Evolutionary conservation across 2,329 filamentous ascomycete genomes (phyloP), one percentile per base, ranked within the genome.

Genomic region (Hypoxylon sp.): DNA sequence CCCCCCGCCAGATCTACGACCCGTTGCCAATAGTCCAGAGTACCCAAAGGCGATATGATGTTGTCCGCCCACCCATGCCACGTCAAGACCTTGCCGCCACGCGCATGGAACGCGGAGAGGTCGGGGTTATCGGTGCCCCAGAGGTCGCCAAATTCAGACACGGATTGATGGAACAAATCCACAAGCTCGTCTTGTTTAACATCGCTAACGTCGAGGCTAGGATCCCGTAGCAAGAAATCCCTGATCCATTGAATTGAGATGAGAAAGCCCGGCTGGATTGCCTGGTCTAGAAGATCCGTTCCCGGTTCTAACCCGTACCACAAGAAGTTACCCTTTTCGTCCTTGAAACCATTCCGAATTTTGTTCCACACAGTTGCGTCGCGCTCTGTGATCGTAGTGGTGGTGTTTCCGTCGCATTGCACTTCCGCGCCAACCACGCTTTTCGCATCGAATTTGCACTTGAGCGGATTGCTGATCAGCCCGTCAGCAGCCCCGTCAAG

Each of bases 401-500:
- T 51, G 19, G 19, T 52, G n/a, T 44, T 56, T 13, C 20, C 70
- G 6, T 72, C 73, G 34, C 75, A 76, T 52, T 69, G 71, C 56
- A 76, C 71, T 19, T 59, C 28, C 53, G 22, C 62, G 57, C 80
- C 82, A 34, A 81, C 74, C 2, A 81, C 72, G 6, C 62, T 64
- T n/a, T 74, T 73, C 15, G 79, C 73, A 32, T 79, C 73, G 44
- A 79, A 77, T 15, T 72, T 60, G 71, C 84, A 84, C 34, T 74
- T 72, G 3, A 76, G 70, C 0, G 83, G 79, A 26, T 79, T 76
- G 54, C 76, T 79, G 43, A 86, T 77, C 56, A 85, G 81, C 24
- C 74, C 75, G 65, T 86, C 83, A 3, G 75, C 70, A 1, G 83
- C 71, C 6, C 83, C 82, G 68, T 85, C 83, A 39, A 79, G 76